phyloP scores from a whole-genome alignment of 768 basidiomycete species.

The Podaxis rugospora region DNA sequence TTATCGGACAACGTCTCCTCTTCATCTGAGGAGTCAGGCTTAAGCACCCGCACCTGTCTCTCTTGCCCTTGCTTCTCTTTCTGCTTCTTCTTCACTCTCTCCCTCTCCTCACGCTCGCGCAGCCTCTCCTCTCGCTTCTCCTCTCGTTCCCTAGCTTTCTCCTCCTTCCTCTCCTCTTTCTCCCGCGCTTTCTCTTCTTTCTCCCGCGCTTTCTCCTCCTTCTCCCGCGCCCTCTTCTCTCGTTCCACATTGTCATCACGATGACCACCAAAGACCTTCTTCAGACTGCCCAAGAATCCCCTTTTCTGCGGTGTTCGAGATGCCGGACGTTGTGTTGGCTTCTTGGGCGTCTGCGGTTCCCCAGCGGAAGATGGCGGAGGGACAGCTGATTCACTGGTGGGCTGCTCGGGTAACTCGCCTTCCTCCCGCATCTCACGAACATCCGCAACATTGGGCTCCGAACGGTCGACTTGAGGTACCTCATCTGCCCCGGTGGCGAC shows the following conservation, averaged over 20 bases:
- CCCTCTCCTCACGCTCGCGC: constrained; percentile 8
- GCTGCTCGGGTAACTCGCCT: neutral
- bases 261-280: constrained; percentile 34
- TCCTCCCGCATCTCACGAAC: neutral
- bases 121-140: constrained; percentile 1
- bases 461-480: neutral
- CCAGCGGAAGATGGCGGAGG: neutral
- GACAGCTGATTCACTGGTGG: neutral
- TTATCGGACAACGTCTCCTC: neutral
- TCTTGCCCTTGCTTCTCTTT: neutral
- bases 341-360: constrained; percentile 2
- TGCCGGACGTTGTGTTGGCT: neutral
- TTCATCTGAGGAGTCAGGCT: neutral
- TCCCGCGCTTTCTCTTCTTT: neutral
- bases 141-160: constrained; percentile 1
- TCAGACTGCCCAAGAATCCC: constrained; percentile 42
- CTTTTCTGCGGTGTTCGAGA: constrained; percentile 17
- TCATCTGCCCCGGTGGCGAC: neutral
- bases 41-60: neutral
- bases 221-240: constrained; percentile 2
- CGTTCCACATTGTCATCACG: neutral
- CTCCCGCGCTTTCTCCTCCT: constrained; percentile 6
- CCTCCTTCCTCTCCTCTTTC: neutral
- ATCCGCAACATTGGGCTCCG: neutral
- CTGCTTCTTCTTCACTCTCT: neutral